A percentile compares a stretch with the other conserved stretches of the same genome.
Conservation (phyloP, 202 grass and related monocot species). For the Schoenoplectus triqueter region DNA sequence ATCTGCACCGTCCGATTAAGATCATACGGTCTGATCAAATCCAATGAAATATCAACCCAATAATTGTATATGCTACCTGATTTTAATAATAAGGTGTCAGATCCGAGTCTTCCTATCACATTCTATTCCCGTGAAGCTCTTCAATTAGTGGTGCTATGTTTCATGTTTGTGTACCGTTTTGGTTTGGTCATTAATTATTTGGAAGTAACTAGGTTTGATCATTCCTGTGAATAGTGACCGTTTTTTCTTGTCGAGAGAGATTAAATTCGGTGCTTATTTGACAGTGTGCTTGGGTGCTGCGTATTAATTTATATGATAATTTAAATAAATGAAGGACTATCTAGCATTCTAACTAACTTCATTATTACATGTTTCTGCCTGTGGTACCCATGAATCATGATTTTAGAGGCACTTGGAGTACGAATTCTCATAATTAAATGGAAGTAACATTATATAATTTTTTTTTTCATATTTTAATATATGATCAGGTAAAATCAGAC, state of each 20-base stretch:
- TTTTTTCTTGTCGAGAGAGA: neutral
- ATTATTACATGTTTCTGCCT: neutral
- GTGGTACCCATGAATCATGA: neutral
- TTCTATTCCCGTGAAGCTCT: constrained; percentile 25
- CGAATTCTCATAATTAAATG: neutral
- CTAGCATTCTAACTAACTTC: neutral
- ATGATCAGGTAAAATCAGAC: too few species aligned
- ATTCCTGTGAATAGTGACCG: neutral
- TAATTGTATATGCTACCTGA: constrained; percentile 23
- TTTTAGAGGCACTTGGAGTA: neutral
- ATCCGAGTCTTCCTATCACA: constrained; percentile 5
- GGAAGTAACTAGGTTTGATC: neutral
- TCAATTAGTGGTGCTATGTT: constrained; percentile 22
- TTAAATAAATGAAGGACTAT: neutral
- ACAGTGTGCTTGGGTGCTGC: neutral
- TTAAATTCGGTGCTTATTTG: neutral
- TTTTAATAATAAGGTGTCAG: constrained; percentile 26
- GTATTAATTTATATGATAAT: neutral
- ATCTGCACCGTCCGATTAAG: neutral
- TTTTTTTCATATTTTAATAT: too few species aligned
- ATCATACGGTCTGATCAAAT: neutral
- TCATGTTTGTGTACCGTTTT: neutral
- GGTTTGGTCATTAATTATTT: constrained; percentile 20
- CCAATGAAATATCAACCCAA: neutral
- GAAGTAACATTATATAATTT: too few species aligned